A percentile compares a stretch with the other conserved stretches of the same genome.
phyloP scores from a whole-genome alignment of 805 yeast species.

The Wickerhamiella parazyma region DNA sequence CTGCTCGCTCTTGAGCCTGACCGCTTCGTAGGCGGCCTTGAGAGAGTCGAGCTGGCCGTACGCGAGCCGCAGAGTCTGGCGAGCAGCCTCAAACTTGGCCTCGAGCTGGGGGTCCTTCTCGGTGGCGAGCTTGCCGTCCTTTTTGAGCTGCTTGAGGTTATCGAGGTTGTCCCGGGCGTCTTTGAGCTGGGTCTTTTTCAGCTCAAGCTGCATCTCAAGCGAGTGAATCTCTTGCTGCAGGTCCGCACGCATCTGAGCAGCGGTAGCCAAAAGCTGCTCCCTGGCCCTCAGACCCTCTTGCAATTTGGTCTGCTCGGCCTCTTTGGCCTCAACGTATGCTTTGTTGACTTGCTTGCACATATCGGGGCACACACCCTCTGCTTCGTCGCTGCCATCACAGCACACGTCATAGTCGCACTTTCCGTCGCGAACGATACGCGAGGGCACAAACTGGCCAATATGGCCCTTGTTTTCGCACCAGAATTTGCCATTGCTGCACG shows the following conservation, averaged over 20 bases:
- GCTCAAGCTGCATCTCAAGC: constrained; percentile 4
- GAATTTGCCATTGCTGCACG: constrained; percentile 48
- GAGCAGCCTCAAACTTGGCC: constrained; percentile 5
- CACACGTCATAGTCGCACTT: constrained; percentile 79
- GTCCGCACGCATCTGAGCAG: constrained; percentile 7
- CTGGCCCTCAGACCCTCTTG: constrained; percentile 29
- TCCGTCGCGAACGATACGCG: constrained; percentile 70
- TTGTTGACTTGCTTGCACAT: constrained; percentile 39
- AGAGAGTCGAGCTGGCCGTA: constrained; percentile 9
- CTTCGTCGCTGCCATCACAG: constrained; percentile 92
- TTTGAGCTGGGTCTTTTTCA: constrained; percentile 18
- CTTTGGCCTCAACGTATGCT: constrained; percentile 25
- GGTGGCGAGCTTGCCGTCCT: constrained; percentile 10
- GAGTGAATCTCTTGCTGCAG: constrained; percentile 2
- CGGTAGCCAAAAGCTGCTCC: constrained; percentile 23
- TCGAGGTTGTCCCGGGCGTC: constrained; percentile 14
- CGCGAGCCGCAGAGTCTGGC: constrained; percentile 6
- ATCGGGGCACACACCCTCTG: constrained; percentile 37
- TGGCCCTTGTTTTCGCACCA: constrained; percentile 72
- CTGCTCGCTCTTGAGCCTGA: constrained; percentile 4
- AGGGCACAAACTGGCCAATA: constrained; percentile 45
- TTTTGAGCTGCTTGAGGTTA: neutral
- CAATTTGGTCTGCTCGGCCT: constrained; percentile 16
- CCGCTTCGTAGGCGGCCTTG: neutral
- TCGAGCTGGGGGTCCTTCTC: constrained; percentile 14